Base-by-base conservation (phyloP, 2,329 filamentous ascomycete genomes). In the Diaporthe sp. region DNA sequence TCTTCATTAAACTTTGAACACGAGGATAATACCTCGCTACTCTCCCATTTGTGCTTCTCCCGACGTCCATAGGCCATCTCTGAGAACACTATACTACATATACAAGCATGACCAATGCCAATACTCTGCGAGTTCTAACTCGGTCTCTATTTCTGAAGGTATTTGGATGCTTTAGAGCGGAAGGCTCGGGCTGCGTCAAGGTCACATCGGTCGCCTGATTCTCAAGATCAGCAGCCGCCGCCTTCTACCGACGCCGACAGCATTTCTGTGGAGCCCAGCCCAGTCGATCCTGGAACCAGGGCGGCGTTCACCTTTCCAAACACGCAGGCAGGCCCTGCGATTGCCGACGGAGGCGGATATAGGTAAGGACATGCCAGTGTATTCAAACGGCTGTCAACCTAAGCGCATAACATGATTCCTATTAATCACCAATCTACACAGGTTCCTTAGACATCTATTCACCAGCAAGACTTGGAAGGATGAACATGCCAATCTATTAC, bases 261-360 rank as follows among this genome's bases (percentile, higher is more conserved):
- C 58, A 3, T 61, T 30, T 42, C n/a, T 40, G 38, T 61, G 15
- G 38, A 61, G 25, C 58, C 58, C 8, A 61, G 58, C 38, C 58
- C 38, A 12, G 58, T 38, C n/a, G 38, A 61, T 22, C 38, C 58
- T 22, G 9, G 25, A 3, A 10, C 17, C n/a, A 61, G 58, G 17
- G 38, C 58, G 7, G 25, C 25, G n/a, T 45, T 38, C n/a, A 22
- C 58, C 25, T 61, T 61, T 22, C 38, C 58, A 6, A 61, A 45
- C 9, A 61, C 38, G 6, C 58, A 28, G 2, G 8, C 25, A 45
- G 17, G 58, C 38, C 22, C 58, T 22, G 15, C 38, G 8, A 4
- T 61, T 10, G 58, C 38, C 58, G 58, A 61, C 7, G 58, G 58
- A 12, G 58, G 58, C 58, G 58, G 58, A 45, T 61, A 61, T 30